Evolutionary conservation across 2,329 filamentous ascomycete species (phyloP).

Genomic region (Stachybotrys echinatus): DNA sequence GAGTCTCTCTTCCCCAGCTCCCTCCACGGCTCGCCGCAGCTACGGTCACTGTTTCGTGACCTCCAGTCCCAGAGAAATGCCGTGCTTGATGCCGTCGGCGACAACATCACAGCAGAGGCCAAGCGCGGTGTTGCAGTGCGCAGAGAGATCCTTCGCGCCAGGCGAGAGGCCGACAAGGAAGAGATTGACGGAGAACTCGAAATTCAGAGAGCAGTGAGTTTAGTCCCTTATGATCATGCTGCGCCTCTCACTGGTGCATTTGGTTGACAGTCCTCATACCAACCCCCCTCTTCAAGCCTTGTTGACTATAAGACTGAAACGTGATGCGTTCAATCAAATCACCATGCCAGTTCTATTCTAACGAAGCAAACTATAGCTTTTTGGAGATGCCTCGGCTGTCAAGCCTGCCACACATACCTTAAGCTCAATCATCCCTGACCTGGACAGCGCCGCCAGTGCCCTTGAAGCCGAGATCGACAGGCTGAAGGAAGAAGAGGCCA

Average conservation of each 20-base stretch:
- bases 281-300: too few species aligned
- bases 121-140: slow-evolving; percentile 54
- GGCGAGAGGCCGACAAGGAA: slow-evolving; percentile 46
- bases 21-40: slow-evolving; percentile 59
- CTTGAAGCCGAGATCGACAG: slow-evolving; percentile 63
- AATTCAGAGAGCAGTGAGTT: slow-evolving; percentile 51
- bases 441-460: slow-evolving; percentile 60
- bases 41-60: slow-evolving; percentile 71
- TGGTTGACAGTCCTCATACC: too few species aligned
- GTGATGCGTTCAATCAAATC: too few species aligned
- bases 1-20: slow-evolving; percentile 67
- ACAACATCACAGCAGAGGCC: slow-evolving; percentile 61
- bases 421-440: slow-evolving; percentile 59
- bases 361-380: too few species aligned
- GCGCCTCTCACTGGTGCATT: neutral
- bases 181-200: slow-evolving; percentile 59
- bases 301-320: too few species aligned
- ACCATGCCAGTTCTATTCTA: too few species aligned
- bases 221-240: too few species aligned
- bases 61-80: slow-evolving; percentile 69
- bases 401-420: slow-evolving; percentile 54
- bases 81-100: slow-evolving; percentile 61
- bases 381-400: slow-evolving; percentile 42
- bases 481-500: slow-evolving; percentile 59
- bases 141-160: slow-evolving; percentile 49